Conservation (phyloP, 2,329 filamentous ascomycete species). For the Penicillium decumbens region DNA sequence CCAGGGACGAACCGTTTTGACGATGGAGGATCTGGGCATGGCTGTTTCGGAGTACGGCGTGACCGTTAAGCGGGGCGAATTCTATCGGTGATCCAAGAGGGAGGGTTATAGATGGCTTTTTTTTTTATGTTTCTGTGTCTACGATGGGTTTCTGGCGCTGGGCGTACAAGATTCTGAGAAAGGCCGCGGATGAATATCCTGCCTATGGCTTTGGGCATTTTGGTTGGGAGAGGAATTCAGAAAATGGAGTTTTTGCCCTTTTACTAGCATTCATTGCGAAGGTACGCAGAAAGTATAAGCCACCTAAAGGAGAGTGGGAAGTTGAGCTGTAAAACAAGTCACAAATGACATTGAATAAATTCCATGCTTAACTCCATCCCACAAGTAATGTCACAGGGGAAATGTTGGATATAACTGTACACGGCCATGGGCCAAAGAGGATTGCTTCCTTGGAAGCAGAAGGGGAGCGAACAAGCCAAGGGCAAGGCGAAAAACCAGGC, state of each 20-base stretch:
- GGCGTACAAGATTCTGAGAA: constrained; percentile 11
- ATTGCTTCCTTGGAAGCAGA: neutral
- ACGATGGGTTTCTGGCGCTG: constrained; percentile 11
- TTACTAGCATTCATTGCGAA: neutral
- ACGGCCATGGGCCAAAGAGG: constrained; percentile 14
- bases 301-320: no score
- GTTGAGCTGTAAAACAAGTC: neutral
- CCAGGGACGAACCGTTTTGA: constrained; percentile 88
- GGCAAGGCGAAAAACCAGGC: neutral
- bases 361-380: constrained; percentile 23
- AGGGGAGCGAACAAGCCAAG: neutral
- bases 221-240: constrained; percentile 3
- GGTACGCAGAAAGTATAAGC: no score
- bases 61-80: constrained; percentile 95
- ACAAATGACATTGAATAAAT: constrained; percentile 15
- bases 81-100: constrained; percentile 65
- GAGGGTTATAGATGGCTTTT: neutral
- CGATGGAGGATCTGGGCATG: constrained; percentile 98
- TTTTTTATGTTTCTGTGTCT: neutral
- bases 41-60: constrained; percentile 96
- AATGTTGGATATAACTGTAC: constrained; percentile 24
- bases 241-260: constrained; percentile 16
- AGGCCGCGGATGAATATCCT: constrained; percentile 1
- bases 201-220: neutral
- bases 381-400: constrained; percentile 23